Conservation (phyloP, 1,139 yeast species). For the Lodderomyces jiufengensis region DNA sequence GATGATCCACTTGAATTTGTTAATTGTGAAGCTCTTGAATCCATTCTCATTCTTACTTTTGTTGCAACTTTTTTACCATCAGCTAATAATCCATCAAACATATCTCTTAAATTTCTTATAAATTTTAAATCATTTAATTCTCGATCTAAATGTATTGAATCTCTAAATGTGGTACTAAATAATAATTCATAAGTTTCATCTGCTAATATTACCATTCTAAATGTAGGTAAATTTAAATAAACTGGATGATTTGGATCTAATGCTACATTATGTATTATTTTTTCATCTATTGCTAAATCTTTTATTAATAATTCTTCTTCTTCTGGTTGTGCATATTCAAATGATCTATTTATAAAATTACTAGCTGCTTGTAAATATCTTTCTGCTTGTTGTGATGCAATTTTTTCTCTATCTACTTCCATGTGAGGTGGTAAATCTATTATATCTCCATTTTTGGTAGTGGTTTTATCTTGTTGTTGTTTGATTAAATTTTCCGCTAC, state of each 20-base stretch:
- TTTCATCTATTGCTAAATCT: conserved; percentile 37
- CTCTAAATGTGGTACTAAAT: conserved; percentile 64
- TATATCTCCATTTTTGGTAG: conserved; percentile 21
- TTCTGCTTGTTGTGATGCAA: conserved; percentile 70
- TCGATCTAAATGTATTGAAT: conserved; percentile 65
- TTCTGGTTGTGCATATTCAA: conserved; percentile 81
- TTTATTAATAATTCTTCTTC: conserved; percentile 44
- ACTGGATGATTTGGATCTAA: conserved; percentile 77
- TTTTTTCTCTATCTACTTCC: conserved; percentile 52
- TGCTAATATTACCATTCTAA: conserved; percentile 90
- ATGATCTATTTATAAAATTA: conserved; percentile 79
- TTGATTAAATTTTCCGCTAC: conserved; percentile 56
- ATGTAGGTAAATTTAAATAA: conserved; percentile 76
- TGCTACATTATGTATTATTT: conserved; percentile 63
- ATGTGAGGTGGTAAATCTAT: conserved; percentile 57
- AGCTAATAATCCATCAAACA: conserved; percentile 87
- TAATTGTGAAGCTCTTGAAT: conserved; percentile 48
- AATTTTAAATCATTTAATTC: conserved; percentile 40
- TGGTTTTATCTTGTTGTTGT: conserved; percentile 26
- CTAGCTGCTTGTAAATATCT: conserved; percentile 86
- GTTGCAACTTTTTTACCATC: conserved; percentile 90
- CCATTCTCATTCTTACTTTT: conserved; percentile 84
- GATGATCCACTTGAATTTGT: conserved; percentile 23
- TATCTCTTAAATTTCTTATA: conserved; percentile 69
- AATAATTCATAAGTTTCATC: conserved; percentile 89